Conservation (phyloP, 2,329 filamentous ascomycete genomes). For the Chaetomiaceae sp. region DNA sequence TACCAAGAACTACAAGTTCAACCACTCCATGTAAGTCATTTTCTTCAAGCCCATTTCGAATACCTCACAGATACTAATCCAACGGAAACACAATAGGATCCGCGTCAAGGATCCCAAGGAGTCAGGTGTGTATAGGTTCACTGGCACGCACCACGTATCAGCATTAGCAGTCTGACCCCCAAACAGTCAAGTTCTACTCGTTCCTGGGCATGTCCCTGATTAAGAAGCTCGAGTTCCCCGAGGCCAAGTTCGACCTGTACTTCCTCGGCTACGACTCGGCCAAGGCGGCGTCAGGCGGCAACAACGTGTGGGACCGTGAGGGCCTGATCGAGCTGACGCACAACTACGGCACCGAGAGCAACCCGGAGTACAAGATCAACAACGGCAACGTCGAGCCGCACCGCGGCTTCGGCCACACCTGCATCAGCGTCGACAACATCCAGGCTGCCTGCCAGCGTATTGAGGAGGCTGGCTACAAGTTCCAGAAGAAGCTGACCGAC, state of each 20-base stretch:
- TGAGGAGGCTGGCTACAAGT: conserved; percentile 83
- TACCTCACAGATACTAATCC: background rate
- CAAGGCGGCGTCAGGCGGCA: conserved; percentile 64
- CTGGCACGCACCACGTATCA: background rate
- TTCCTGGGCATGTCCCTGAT: conserved; percentile 82
- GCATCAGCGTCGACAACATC: conserved; percentile 75
- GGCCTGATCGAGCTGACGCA: conserved; percentile 82
- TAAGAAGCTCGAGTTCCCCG: conserved; percentile 73
- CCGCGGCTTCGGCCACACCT: conserved; percentile 79
- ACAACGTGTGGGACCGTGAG: conserved; percentile 71
- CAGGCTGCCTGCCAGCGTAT: conserved; percentile 85
- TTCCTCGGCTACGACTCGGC: conserved; percentile 86
- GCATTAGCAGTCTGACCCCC: background rate
- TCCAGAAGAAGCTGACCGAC: conserved; percentile 91
- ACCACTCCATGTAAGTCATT: conserved; percentile 72
- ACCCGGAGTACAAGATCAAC: conserved; percentile 70
- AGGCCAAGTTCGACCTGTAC: conserved; percentile 91
- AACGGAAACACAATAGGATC: conserved; percentile 52
- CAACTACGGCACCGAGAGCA: conserved; percentile 83
- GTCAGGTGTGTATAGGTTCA: conserved; percentile 47
- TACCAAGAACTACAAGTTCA: conserved; percentile 70
- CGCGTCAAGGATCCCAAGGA: conserved; percentile 90
- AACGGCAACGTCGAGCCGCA: conserved; percentile 90
- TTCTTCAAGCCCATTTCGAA: background rate
- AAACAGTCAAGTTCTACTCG: conserved; percentile 80